Base-by-base conservation (phyloP, 495 filamentous ascomycete species). In the Aspergillus asperescens region DNA sequence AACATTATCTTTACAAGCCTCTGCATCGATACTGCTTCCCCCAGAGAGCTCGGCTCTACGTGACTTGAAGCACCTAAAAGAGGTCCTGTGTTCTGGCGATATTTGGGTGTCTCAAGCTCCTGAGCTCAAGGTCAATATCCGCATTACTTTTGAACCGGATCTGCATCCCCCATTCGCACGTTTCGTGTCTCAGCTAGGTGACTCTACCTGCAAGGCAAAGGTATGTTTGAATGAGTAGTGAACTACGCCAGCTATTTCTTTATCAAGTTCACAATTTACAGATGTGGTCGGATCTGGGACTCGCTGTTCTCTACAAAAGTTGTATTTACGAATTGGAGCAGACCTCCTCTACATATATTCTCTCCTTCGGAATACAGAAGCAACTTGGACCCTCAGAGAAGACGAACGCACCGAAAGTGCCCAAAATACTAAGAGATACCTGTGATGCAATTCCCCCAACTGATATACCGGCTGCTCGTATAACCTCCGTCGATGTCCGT, bases 201-300 rank as follows among this genome's bases (percentile, higher is more conserved):
- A 61, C 19, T 56, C 43, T 7, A 20, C 72, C 1, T 63, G 64
- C 34, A 55, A 56, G 5, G 62, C 70, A 5, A 53, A 62, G 57
- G 71, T 68, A 61, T 42, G 9, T 25, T 32, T 12, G 1, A 34
- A 18, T 9, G 20, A 40, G n/a, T 9, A 23, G 13, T 10, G 23
- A 32, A n/a, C 20, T 18, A 3, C 9, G 12, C 3, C 18, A 4
- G 4, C 13, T 32, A 28, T 12, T 7, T 20, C 4, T 22, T 46
- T 9, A 2, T 23, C 28, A 35, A 35, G 20, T 18, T 47, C 4
- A 54, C 46, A 42, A 40, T 0, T 16, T 12, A 27, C 34, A 75
- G 71, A 44, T 71, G 15, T 75, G 70, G 70, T 39, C 57, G 2
- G 63, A 69, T 3, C 52, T 73, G 25, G 68, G 62, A 12, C 68